These are phyloP conservation scores for Fusarium fracticaudum DNA, from an alignment of 2,329 filamentous ascomycete species.

Conservation along the genomic window DNA sequence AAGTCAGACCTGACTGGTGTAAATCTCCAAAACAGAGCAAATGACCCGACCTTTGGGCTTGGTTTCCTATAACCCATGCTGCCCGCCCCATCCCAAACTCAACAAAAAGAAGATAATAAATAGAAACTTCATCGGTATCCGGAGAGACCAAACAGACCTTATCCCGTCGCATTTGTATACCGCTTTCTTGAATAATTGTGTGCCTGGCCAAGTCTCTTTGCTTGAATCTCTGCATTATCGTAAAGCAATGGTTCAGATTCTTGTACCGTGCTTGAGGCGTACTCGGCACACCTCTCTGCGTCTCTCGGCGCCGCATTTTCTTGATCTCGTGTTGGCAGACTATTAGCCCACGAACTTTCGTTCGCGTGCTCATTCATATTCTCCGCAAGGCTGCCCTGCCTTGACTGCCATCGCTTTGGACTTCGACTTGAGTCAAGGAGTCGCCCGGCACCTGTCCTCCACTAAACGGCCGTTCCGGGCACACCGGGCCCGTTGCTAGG, in stretches of 20 bases:
- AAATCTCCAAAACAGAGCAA: conserved; percentile 32
- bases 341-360: conserved; percentile 4
- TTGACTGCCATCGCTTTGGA: conserved; percentile 25
- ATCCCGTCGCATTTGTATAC: conserved; percentile 26
- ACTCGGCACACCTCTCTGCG: conserved; percentile 8
- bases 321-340: conserved; percentile 25
- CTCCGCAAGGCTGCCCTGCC: conserved; percentile 5
- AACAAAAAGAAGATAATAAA: conserved; percentile 27
- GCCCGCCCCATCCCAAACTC: conserved; percentile 7
- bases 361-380: conserved; percentile 7
- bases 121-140: conserved; percentile 5
- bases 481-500: conserved; percentile 49
- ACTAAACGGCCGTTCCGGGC: conserved; percentile 55
- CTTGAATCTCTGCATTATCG: conserved; percentile 7
- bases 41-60: neutral
- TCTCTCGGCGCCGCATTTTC: conserved; percentile 37
- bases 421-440: conserved; percentile 29
- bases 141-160: conserved; percentile 11
- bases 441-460: conserved; percentile 38
- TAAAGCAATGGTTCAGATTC: conserved; percentile 34
- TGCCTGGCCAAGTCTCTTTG: conserved; percentile 4
- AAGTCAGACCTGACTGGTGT: conserved; percentile 5
- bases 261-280: conserved; percentile 7
- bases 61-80: conserved; percentile 22
- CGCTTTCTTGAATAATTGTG: conserved; percentile 10